Base-by-base conservation (phyloP, 2,329 filamentous ascomycete species). In the Fusarium haematococcum region DNA sequence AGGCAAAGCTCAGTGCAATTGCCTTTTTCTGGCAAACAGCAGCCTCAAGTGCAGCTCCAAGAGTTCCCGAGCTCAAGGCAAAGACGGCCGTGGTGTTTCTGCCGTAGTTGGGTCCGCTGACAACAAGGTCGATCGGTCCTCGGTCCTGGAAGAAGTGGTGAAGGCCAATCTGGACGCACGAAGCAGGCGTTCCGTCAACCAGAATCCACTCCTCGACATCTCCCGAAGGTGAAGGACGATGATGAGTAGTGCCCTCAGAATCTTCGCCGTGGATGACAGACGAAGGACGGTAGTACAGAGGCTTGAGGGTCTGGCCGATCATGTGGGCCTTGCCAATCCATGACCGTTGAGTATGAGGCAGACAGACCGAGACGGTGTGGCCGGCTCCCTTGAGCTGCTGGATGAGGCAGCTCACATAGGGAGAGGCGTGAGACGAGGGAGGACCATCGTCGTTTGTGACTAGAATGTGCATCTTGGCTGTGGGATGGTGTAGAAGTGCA, bases 321-420 rank as follows among this genome's bases (percentile, higher is more conserved):
- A 98, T 94, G 84, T 98, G 97, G 4, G 97, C 97, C 87, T 99
- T 99, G 78, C 95, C 95, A 79, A 99, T 98, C 97, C 97, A 99
- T 66, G 95, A 98, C 72, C 96, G 92, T 85, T 99, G 97, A 8
- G 92, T 92, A 82, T 98, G 91, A 2, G 97, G 97, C 16, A 99
- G 90, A 73, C 97, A 93, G 59, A 99, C 95, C 9, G 95, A 97
- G 70, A 98, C 94, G n/a, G 86, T 88, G 84, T 98, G 96, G 9
- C 95, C 95, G 35, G 92, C 91, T 66, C 87, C 84, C 81, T 95
- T 91, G 60, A 97, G 91, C 63, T 89, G 89, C 70, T 90, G 86
- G 50, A 95, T 89, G 67, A 96, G 89, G 71, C 90, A 91, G 85
- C 94, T 93, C 71, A 96, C 89, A 79, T 96, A 96, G 9, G 94